Base-by-base conservation (phyloP, 1,284 basidiomycete genomes). In the Trichosporon sp. region DNA sequence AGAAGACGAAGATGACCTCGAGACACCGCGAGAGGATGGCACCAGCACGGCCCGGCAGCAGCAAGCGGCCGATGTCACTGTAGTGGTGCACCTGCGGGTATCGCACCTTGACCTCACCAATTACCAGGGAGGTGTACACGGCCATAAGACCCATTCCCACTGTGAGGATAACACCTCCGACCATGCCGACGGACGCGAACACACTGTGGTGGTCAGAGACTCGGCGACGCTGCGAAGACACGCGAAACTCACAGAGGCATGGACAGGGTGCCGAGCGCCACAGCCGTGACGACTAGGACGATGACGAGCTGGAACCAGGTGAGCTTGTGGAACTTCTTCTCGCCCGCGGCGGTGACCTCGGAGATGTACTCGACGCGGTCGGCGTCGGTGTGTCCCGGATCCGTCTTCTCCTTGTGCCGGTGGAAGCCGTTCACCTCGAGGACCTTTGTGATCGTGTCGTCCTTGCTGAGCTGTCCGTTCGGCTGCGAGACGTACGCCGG, bases 21-120 rank as follows among this genome's bases (percentile, higher is more conserved):
- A 72, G 53, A n/a, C 69, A 2, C 34, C n/a, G 23, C 3, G 51
- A 34, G 7, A 71, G 42, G 42, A 67, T 12, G 7, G n/a, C 32
- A 7, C 70, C 70, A 27, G 38, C 44, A 11, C 42, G 47, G 7
- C 34, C 32, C n/a, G 56, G 58, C 4, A 35, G 42, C 18, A 72
- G 65, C 8, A 72, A 65, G 5, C 64, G 64, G n/a, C 71, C 71
- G n/a, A 72, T 44, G 56, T 72, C 68, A 23, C 64, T 62, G 64
- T 72, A 72, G 66, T 72, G 71, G 29, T 8, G 9, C 32, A 72
- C 68, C 58, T 72, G 71, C 27, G 71, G 71, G 65, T 64, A 65
- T 62, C 69, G 69, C 64, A 72, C 53, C 71, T 72, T 72, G 71
- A 72, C 71, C 64, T 70, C 68, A 4, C 71, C 71, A 51, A 72